A percentile compares a stretch with the other conserved stretches of the same genome.
Conservation (phyloP, 2,329 filamentous ascomycete species). For the Fusarium pilosicola region DNA sequence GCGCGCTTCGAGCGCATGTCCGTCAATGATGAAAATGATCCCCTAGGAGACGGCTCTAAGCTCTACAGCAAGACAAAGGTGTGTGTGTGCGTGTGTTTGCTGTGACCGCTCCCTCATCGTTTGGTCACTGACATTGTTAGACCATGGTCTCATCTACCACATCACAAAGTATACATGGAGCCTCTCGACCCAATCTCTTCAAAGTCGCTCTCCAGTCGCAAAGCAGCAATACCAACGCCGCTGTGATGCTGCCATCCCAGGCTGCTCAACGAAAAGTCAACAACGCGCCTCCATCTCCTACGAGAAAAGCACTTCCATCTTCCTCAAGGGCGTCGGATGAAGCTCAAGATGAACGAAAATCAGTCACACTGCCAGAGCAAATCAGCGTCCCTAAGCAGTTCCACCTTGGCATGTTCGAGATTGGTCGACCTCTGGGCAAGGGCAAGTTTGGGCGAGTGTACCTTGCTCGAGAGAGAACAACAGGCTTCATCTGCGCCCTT, state of each 20-base stretch:
- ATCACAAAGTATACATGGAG: slow-evolving; percentile 60
- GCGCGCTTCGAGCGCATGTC: slow-evolving; percentile 89
- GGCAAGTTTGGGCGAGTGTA: slow-evolving; percentile 91
- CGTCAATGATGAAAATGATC: slow-evolving; percentile 88
- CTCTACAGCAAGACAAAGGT: slow-evolving; percentile 77
- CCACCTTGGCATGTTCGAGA: slow-evolving; percentile 94
- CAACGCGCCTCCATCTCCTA: slow-evolving; percentile 58
- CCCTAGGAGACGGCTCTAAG: slow-evolving; percentile 61
- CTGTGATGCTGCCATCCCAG: slow-evolving; percentile 75
- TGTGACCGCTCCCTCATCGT: background rate
- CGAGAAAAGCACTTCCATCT: slow-evolving; percentile 60
- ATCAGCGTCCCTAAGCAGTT: slow-evolving; percentile 71
- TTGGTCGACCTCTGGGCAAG: slow-evolving; percentile 85
- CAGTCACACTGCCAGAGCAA: slow-evolving; percentile 65
- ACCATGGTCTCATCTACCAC: slow-evolving; percentile 43
- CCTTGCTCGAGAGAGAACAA: slow-evolving; percentile 79
- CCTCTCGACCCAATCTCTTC: slow-evolving; percentile 81
- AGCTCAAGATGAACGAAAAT: slow-evolving; percentile 59
- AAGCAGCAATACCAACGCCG: slow-evolving; percentile 71
- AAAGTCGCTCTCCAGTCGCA: slow-evolving; percentile 86
- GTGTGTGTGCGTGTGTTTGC: slow-evolving; percentile 56
- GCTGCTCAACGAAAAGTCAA: slow-evolving; percentile 64
- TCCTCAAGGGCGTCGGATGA: slow-evolving; percentile 61
- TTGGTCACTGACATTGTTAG: slow-evolving; percentile 53
- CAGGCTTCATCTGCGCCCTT: slow-evolving; percentile 84